Evolutionary conservation across 257 asterid genomes (phyloP).

Genomic region (Nicotiana tomentosiformis): DNA sequence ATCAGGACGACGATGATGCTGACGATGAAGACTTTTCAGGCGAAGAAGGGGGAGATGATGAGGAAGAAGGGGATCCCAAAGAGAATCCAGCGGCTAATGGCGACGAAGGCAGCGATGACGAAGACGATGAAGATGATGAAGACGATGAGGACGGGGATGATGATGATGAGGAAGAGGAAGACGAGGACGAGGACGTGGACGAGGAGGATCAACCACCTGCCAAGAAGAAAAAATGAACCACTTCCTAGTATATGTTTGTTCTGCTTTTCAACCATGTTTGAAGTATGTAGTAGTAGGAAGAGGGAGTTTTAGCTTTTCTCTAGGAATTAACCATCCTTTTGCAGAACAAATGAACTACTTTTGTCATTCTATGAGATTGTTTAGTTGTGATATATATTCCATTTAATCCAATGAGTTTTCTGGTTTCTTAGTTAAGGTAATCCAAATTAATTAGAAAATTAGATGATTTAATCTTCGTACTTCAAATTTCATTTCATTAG

Average conservation of each 20-base stretch:
- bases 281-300: constrained; percentile 42
- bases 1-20: constrained; percentile 58
- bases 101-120: neutral
- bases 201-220: constrained; percentile 78
- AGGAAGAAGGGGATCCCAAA: constrained; percentile 49
- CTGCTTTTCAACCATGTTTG: constrained; percentile 29
- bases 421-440: neutral
- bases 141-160: neutral
- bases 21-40: constrained; percentile 48
- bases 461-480: neutral
- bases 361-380: constrained; percentile 29
- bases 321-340: constrained; percentile 40
- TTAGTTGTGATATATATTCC: constrained; percentile 16
- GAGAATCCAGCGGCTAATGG: neutral
- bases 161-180: neutral
- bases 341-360: constrained; percentile 19
- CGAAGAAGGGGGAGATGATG: constrained; percentile 41
- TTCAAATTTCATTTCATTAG: too few species aligned
- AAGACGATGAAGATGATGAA: neutral
- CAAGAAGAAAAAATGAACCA: constrained; percentile 69
- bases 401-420: neutral
- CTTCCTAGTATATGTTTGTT: constrained; percentile 21
- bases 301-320: constrained; percentile 25
- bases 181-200: neutral
- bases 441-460: neutral